A percentile compares a stretch with the other conserved stretches of the same genome.
Evolutionary conservation across 441 rosid species (phyloP).

Genomic region (Populus hybrid): DNA sequence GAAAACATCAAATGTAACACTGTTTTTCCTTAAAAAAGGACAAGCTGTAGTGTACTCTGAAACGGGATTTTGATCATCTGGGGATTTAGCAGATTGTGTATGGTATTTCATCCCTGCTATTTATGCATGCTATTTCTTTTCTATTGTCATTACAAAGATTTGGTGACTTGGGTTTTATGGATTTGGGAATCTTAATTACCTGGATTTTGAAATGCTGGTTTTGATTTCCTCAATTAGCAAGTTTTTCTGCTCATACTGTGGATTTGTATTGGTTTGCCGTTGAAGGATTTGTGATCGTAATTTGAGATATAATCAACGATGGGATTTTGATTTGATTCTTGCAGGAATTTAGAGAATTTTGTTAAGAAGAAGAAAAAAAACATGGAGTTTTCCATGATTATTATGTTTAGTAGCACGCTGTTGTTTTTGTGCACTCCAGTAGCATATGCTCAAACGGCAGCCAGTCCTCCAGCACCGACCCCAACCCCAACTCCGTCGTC

Average conservation of each 20-base stretch:
- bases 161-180: neutral
- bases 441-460: conserved; percentile 40
- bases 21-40: too few species aligned
- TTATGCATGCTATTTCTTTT: conserved; percentile 4
- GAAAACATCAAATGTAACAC: too few species aligned
- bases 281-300: conserved; percentile 11
- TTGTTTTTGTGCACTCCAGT: conserved; percentile 37
- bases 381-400: conserved; percentile 35
- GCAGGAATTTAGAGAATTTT: conserved; percentile 40
- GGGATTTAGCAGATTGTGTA: conserved; percentile 15
- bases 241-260: neutral
- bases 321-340: neutral
- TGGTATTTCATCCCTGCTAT: neutral
- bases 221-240: conserved; percentile 4
- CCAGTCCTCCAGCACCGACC: conserved; percentile 66
- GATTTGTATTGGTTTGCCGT: neutral
- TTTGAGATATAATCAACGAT: neutral
- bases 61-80: conserved; percentile 9
- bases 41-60: conserved; percentile 2
- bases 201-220: conserved; percentile 5
- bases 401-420: conserved; percentile 27
- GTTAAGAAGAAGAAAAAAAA: too few species aligned
- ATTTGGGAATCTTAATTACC: neutral
- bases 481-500: conserved; percentile 31
- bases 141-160: conserved; percentile 4